Conservation (phyloP, 1,284 basidiomycete species). For the Fistulina hepatica region DNA sequence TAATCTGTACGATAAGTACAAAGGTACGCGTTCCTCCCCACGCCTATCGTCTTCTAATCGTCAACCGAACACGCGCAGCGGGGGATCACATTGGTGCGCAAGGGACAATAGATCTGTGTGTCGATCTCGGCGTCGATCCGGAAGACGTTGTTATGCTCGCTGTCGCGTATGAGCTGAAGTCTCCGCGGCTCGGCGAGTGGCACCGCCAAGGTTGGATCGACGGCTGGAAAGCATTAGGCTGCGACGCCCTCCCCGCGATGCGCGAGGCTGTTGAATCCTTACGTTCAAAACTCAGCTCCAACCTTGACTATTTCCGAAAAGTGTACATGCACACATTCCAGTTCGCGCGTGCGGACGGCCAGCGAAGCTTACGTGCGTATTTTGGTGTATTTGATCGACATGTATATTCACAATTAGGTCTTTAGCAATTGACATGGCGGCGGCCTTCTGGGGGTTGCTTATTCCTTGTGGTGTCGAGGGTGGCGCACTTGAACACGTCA, state of each 20-base stretch:
- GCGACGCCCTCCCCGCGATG: slow-evolving; percentile 66
- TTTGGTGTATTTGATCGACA: neutral
- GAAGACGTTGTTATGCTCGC: slow-evolving; percentile 72
- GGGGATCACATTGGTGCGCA: slow-evolving; percentile 55
- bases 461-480: slow-evolving; percentile 70
- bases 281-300: slow-evolving; percentile 51
- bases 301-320: slow-evolving; percentile 70
- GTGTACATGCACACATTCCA: slow-evolving; percentile 88
- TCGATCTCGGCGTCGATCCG: slow-evolving; percentile 56
- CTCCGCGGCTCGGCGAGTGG: slow-evolving; percentile 69
- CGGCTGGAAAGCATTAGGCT: slow-evolving; percentile 66
- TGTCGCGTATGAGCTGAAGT: slow-evolving; percentile 68
- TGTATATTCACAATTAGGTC: neutral
- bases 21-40: slow-evolving; percentile 38
- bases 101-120: slow-evolving; percentile 65
- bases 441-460: slow-evolving; percentile 79
- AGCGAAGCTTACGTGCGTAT: slow-evolving; percentile 52
- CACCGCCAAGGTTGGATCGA: slow-evolving; percentile 65
- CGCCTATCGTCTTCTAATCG: slow-evolving; percentile 2
- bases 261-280: slow-evolving; percentile 46
- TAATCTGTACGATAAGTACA: slow-evolving; percentile 67
- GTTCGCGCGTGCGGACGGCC: slow-evolving; percentile 72
- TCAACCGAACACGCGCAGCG: slow-evolving; percentile 35
- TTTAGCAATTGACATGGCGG: slow-evolving; percentile 60
- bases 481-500: slow-evolving; percentile 49